Conservation (phyloP, 805 yeast genomes). For the Hanseniaspora taiwanica region DNA sequence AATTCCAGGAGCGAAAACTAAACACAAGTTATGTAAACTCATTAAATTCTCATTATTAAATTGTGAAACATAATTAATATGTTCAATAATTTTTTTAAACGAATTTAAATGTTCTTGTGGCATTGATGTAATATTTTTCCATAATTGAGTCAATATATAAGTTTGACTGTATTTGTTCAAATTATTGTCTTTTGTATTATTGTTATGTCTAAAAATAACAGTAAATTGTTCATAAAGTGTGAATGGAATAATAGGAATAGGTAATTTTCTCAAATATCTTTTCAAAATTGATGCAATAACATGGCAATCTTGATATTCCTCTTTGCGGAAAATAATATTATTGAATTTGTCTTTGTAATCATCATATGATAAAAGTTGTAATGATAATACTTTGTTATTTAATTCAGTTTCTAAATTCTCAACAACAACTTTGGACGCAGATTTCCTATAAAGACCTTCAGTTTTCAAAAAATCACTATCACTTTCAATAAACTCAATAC, state of each 20-base stretch:
- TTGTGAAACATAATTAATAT: slow-evolving; percentile 46
- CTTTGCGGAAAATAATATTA: slow-evolving; percentile 22
- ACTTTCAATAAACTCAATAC: slow-evolving; percentile 64
- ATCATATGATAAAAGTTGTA: slow-evolving; percentile 13
- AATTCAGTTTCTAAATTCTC: slow-evolving; percentile 19
- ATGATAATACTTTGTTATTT: slow-evolving; percentile 16
- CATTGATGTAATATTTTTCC: slow-evolving; percentile 33
- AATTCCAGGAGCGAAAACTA: slow-evolving; percentile 90
- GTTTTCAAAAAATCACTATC: slow-evolving; percentile 45
- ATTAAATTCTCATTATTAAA: slow-evolving; percentile 53
- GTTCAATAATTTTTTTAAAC: slow-evolving; percentile 44
- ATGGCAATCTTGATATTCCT: slow-evolving; percentile 53
- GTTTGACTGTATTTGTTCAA: slow-evolving; percentile 5
- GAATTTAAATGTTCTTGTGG: slow-evolving; percentile 59
- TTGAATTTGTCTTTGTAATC: slow-evolving; percentile 23
- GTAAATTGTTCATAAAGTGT: slow-evolving; percentile 56
- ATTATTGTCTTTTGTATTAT: slow-evolving; percentile 8
- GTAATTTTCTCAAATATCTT: slow-evolving; percentile 71
- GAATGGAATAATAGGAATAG: slow-evolving; percentile 73
- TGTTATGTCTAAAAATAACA: slow-evolving; percentile 30
- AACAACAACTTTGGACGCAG: slow-evolving; percentile 56
- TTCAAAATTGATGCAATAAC: slow-evolving; percentile 81
- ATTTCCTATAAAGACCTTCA: slow-evolving; percentile 86
- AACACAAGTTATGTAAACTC: slow-evolving; percentile 71
- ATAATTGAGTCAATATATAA: slow-evolving; percentile 27